phyloP scores from a whole-genome alignment of 306 rosid species.

The Quillaja saponaria region DNA sequence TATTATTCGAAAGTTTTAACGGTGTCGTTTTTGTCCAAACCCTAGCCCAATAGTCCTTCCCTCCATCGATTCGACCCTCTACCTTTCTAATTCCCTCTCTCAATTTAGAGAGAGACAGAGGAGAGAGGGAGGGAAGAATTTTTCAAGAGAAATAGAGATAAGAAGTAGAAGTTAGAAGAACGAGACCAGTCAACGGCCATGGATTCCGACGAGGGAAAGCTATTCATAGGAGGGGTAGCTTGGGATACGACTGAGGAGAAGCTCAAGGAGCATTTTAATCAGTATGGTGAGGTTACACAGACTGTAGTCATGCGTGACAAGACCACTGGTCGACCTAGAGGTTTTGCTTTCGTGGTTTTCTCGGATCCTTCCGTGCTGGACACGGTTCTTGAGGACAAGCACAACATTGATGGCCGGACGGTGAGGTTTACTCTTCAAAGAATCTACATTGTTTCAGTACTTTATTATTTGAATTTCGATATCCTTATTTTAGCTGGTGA shows the following conservation, averaged over 20 bases:
- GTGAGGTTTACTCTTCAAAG: slow-evolving; percentile 25
- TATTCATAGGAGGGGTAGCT: slow-evolving; percentile 63
- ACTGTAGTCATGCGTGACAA: slow-evolving; percentile 66
- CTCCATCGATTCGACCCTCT: slow-evolving; percentile 1
- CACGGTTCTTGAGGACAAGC: slow-evolving; percentile 49
- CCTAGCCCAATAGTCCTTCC: slow-evolving; percentile 26
- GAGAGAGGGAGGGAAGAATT: not conserved
- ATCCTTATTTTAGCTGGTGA: not conserved
- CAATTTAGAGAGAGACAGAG: not conserved
- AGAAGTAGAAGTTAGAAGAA: not conserved
- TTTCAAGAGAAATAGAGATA: not conserved
- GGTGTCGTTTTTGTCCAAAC: slow-evolving; percentile 35
- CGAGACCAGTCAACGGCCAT: slow-evolving; percentile 9
- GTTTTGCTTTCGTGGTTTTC: slow-evolving; percentile 65
- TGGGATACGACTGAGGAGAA: slow-evolving; percentile 68
- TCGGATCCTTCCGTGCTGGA: slow-evolving; percentile 62
- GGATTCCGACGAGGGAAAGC: slow-evolving; percentile 69
- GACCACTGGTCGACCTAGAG: slow-evolving; percentile 58
- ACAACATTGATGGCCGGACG: slow-evolving; percentile 61
- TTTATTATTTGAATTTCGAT: not conserved
- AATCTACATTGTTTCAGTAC: slow-evolving; percentile 29
- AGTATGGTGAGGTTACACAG: slow-evolving; percentile 55
- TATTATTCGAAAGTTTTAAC: not conserved
- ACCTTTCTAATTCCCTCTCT: not conserved
- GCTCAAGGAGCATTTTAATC: slow-evolving; percentile 49